Percentiles rank a stretch among this genome's conserved stretches.
phyloP scores from a whole-genome alignment of 192 early-diverging fungal species.

The Coemansia sp. region DNA sequence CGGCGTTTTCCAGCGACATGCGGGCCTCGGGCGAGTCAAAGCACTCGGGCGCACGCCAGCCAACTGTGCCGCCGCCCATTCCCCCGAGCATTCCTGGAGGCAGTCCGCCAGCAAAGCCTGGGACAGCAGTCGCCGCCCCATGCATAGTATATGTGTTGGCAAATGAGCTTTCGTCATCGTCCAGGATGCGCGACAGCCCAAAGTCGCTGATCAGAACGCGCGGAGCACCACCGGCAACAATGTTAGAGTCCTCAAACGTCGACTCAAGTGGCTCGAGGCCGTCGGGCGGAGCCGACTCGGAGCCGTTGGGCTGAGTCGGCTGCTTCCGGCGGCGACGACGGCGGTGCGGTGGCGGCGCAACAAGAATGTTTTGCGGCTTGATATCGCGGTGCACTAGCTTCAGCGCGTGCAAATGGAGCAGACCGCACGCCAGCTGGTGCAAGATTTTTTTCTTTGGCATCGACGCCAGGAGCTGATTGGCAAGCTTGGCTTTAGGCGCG shows the following conservation, averaged over 20 bases:
- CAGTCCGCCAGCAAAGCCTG: constrained; percentile 1
- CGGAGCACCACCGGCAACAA: constrained; percentile 39
- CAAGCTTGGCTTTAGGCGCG: constrained; percentile 35
- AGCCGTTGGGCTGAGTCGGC: constrained; percentile 1
- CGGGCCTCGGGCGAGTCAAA: constrained; percentile 56
- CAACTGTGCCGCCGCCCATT: constrained; percentile 80
- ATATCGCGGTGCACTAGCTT: constrained; percentile 99
- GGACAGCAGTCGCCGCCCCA: constrained; percentile 15
- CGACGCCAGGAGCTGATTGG: constrained; percentile 44
- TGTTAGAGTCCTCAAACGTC: constrained; percentile 25
- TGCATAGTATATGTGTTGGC: constrained; percentile 82
- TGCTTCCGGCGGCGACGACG: constrained; percentile 26
- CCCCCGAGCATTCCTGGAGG: constrained; percentile 50
- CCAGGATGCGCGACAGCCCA: constrained; percentile 92
- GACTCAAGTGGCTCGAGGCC: constrained; percentile 4
- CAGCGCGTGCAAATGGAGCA: constrained; percentile 86
- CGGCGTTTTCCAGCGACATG: not conserved
- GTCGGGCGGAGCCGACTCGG: constrained; percentile 6
- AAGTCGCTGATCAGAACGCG: constrained; percentile 95
- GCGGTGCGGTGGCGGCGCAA: constrained; percentile 63
- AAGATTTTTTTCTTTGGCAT: constrained; percentile 68
- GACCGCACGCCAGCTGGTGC: constrained; percentile 80
- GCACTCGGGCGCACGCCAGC: constrained; percentile 96
- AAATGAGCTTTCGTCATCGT: constrained; percentile 91
- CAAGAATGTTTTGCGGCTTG: constrained; percentile 93